Evolutionary conservation across 495 filamentous ascomycete genomes (phyloP), one percentile per base, ranked within the genome.

Genomic region (Darksidea phi): DNA sequence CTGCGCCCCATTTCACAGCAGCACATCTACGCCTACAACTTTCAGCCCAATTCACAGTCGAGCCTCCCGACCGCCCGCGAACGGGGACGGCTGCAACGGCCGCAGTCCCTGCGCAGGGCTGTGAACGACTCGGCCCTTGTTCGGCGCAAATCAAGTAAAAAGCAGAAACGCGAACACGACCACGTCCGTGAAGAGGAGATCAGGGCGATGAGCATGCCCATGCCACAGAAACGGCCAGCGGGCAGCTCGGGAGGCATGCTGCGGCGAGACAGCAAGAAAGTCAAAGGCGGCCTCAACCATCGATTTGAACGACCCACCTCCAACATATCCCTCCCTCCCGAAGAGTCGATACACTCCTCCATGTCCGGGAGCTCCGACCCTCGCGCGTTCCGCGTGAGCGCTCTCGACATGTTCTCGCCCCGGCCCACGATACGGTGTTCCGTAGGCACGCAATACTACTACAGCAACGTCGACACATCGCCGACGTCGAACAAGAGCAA

Each of bases 171-270:
- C 55, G 86, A 87, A 53, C 83, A 84, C 34, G 88, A 95, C 56
- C 82, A 84, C 69, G 78, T 83, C 53, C 81, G 91, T 17, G 91
- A 95, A 71, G 88, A 88, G 54, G 90, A 96, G 74, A 90, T 96
- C 64, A 85, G 85, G 59, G 80, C 88, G n/a, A 87, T 96, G 85
- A 87, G 77, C 57, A 80, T 86, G 42, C 84, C 84, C 26, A 82
- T 90, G 42, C 79, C 83, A 15, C 86, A 87, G 38, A 79, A 80
- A 24, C 84, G 86, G 41, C 76, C 82, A 1, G 78, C 80, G 11
- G 76, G 82, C 11, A 79, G 82, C 18, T 69, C 74, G 6, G 81
- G 78, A 68, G 79, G 80, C 42, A 78, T 82, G 6, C 72, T 84
- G 61, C 82, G 82, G 63, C 80, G 81, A 54, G 87, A 92, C 46